These are phyloP conservation scores for Trichoderma atroviride DNA, from an alignment of 2,329 filamentous ascomycete species.

Conservation along the genomic window DNA sequence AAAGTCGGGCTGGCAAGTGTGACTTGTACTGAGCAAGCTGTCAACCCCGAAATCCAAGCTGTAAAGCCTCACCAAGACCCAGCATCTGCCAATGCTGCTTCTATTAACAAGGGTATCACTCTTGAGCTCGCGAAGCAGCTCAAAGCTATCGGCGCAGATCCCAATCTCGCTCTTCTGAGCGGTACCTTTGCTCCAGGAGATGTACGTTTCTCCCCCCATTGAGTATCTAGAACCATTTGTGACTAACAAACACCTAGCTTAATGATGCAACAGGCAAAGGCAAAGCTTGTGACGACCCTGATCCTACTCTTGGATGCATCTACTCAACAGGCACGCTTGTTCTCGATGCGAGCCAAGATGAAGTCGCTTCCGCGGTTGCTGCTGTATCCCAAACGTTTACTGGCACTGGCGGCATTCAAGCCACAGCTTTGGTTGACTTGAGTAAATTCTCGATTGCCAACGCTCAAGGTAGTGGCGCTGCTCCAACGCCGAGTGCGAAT, in stretches of 20 bases:
- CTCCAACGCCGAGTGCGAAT: background rate
- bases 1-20: background rate
- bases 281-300: background rate
- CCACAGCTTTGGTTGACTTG: background rate
- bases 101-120: background rate
- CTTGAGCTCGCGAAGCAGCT: constrained; percentile 14
- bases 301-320: background rate
- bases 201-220: background rate
- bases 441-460: background rate
- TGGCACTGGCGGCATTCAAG: background rate
- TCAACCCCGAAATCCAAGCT: constrained; percentile 2
- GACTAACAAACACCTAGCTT: background rate
- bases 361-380: background rate
- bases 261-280: background rate
- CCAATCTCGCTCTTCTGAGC: constrained; percentile 1
- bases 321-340: constrained; percentile 2
- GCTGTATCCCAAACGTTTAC: constrained; percentile 4
- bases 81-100: constrained; percentile 5
- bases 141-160: background rate
- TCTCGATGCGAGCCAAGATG: constrained; percentile 1
- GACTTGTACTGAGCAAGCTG: background rate
- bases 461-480: background rate
- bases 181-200: constrained; percentile 6
- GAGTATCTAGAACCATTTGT: background rate
- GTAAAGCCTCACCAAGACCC: constrained; percentile 10